phyloP scores from a whole-genome alignment of 2,329 filamentous ascomycete species.

The Tolypocladium nubicola region DNA sequence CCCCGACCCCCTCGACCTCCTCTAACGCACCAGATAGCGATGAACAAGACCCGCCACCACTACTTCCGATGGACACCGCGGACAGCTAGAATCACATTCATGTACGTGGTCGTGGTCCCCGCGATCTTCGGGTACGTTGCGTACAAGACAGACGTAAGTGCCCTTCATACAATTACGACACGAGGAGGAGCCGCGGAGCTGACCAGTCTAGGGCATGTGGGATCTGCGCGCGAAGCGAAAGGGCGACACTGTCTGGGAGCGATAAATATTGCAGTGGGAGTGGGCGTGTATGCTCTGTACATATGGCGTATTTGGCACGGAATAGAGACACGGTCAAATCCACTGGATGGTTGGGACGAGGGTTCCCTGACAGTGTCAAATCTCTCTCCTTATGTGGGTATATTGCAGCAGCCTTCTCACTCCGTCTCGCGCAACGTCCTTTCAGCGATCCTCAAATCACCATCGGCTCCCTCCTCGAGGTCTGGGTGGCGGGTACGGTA shows the following conservation, averaged over 20 bases:
- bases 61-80: constrained; percentile 91
- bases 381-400: constrained; percentile 12
- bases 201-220: constrained; percentile 61
- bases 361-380: not conserved
- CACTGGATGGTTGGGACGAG: not conserved
- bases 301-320: constrained; percentile 22
- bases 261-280: constrained; percentile 31
- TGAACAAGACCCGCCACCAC: constrained; percentile 77
- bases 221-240: constrained; percentile 78
- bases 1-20: constrained; percentile 1
- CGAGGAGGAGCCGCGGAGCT: constrained; percentile 5
- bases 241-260: constrained; percentile 77
- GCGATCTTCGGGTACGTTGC: constrained; percentile 58
- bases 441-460: constrained; percentile 7
- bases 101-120: constrained; percentile 68
- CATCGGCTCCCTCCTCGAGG: constrained; percentile 18
- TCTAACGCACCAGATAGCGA: constrained; percentile 44
- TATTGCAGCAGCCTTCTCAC: constrained; percentile 7
- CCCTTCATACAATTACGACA: not conserved
- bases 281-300: constrained; percentile 21
- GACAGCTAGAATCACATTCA: constrained; percentile 69
- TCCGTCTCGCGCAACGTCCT: not conserved
- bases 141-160: constrained; percentile 77
- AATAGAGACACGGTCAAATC: constrained; percentile 13
- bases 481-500: constrained; percentile 41